Percentiles rank a stretch among this genome's conserved stretches.
Conservation (phyloP, 352 stramenopile species). For the Poterioochromonas sp. region DNA sequence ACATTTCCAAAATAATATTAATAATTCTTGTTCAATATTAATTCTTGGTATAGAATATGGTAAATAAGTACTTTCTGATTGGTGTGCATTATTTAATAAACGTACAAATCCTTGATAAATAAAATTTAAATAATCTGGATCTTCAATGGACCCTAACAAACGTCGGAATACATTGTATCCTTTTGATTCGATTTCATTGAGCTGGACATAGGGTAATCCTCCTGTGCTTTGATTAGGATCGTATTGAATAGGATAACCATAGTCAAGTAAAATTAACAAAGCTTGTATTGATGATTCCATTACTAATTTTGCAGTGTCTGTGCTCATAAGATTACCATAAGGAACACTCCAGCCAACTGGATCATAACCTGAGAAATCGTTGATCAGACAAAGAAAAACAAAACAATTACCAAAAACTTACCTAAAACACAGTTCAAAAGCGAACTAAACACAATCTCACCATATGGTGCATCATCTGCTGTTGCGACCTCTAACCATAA, state of each 20-base stretch:
- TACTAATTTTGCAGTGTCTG: constrained; percentile 70
- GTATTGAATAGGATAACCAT: constrained; percentile 24
- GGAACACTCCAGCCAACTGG: constrained; percentile 74
- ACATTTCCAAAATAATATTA: constrained; percentile 95
- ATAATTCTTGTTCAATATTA: constrained; percentile 90
- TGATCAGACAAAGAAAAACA: not conserved
- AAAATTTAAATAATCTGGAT: constrained; percentile 69
- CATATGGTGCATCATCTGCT: constrained; percentile 75
- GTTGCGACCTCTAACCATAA: constrained; percentile 79
- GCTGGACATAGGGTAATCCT: constrained; percentile 21
- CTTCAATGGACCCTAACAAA: constrained; percentile 55
- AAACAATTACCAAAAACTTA: not conserved
- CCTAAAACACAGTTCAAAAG: constrained; percentile 84
- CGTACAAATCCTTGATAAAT: constrained; percentile 82
- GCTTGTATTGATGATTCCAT: constrained; percentile 82
- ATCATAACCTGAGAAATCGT: constrained; percentile 62
- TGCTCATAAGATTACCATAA: constrained; percentile 73
- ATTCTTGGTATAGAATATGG: constrained; percentile 78
- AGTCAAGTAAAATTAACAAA: constrained; percentile 86
- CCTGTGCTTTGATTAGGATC: not conserved
- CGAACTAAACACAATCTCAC: constrained; percentile 86
- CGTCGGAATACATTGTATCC: constrained; percentile 61
- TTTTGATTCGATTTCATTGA: constrained; percentile 49
- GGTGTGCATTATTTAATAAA: constrained; percentile 92
- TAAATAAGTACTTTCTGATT: constrained; percentile 81